A percentile compares a stretch with the other conserved stretches of the same genome.
Conservation (phyloP, 2,329 filamentous ascomycete species). For the Aureobasidium sp. region DNA sequence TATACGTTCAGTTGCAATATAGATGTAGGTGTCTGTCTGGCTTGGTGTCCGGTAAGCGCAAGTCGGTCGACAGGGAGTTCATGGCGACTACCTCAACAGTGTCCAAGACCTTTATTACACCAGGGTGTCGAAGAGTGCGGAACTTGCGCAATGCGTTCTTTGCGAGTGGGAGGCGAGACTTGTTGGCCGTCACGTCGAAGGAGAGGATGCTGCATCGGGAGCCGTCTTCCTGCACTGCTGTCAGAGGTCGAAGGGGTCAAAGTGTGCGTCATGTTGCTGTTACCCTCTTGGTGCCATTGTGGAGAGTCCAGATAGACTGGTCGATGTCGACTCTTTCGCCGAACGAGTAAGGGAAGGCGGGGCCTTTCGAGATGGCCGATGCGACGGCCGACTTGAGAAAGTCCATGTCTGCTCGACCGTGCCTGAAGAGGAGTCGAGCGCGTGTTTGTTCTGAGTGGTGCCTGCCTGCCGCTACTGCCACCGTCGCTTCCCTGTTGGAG, state of each 20-base stretch:
- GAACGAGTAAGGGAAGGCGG: conserved; percentile 85
- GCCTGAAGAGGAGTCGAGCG: neutral
- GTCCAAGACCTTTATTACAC: conserved; percentile 88
- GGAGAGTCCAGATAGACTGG: conserved; percentile 91
- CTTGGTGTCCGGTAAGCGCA: conserved; percentile 31
- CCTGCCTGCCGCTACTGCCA: neutral
- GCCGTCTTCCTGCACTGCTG: conserved; percentile 66
- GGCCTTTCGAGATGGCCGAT: conserved; percentile 91
- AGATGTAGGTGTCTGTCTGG: conserved; percentile 88
- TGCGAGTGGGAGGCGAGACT: conserved; percentile 73
- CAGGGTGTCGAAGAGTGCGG: conserved; percentile 85
- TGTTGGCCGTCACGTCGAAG: conserved; percentile 80
- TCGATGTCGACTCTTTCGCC: conserved; percentile 89
- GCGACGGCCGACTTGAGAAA: conserved; percentile 97
- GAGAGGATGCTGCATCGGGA: conserved; percentile 95
- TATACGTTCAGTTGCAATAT: conserved; percentile 89
- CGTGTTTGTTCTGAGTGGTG: neutral
- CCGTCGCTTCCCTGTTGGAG: neutral
- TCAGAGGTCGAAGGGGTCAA: neutral
- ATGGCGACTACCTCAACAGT: conserved; percentile 69
- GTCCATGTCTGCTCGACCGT: conserved; percentile 59
- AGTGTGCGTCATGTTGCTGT: neutral
- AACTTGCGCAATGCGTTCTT: conserved; percentile 92
- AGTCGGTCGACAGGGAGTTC: conserved; percentile 6
- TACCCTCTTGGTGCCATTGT: conserved; percentile 89